phyloP scores from a whole-genome alignment of 768 basidiomycete genomes.

The Suillus variegatus region DNA sequence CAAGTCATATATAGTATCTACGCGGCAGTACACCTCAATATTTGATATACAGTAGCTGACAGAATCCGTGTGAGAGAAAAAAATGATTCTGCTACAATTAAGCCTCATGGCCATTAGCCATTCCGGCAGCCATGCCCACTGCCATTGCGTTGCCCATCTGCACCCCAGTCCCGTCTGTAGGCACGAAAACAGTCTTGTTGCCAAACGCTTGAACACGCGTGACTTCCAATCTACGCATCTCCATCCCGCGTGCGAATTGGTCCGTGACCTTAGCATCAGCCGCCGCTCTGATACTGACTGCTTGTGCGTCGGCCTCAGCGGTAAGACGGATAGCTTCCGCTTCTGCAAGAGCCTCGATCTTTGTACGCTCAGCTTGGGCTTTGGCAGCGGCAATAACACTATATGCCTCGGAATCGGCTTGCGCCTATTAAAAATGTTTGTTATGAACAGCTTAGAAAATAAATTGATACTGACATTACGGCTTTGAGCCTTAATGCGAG shows the following conservation, averaged over 20 bases:
- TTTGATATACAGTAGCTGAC: background rate
- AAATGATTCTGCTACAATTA: conserved; percentile 3
- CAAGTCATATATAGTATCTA: conserved; percentile 2
- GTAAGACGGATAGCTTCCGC: conserved; percentile 77
- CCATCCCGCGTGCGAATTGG: conserved; percentile 76
- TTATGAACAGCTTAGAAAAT: conserved; percentile 10
- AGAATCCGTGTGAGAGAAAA: background rate
- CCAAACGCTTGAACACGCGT: conserved; percentile 66
- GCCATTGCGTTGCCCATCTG: conserved; percentile 66
- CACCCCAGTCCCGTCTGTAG: conserved; percentile 59
- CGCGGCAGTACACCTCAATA: background rate
- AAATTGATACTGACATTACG: conserved; percentile 40
- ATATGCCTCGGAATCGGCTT: conserved; percentile 79
- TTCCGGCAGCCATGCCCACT: conserved; percentile 67
- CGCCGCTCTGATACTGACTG: conserved; percentile 60
- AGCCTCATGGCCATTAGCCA: conserved; percentile 42
- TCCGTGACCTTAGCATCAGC: conserved; percentile 66
- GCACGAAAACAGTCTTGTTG: conserved; percentile 66
- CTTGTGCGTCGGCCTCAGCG: conserved; percentile 74
- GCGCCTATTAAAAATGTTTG: conserved; percentile 39
- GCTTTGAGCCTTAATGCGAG: conserved; percentile 74
- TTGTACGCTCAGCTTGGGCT: conserved; percentile 63
- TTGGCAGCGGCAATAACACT: conserved; percentile 71
- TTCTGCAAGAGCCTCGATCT: conserved; percentile 75
- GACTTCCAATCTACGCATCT: conserved; percentile 66